Base-by-base conservation (phyloP, 1,284 basidiomycete species). In the Sphagnurus paluster region DNA sequence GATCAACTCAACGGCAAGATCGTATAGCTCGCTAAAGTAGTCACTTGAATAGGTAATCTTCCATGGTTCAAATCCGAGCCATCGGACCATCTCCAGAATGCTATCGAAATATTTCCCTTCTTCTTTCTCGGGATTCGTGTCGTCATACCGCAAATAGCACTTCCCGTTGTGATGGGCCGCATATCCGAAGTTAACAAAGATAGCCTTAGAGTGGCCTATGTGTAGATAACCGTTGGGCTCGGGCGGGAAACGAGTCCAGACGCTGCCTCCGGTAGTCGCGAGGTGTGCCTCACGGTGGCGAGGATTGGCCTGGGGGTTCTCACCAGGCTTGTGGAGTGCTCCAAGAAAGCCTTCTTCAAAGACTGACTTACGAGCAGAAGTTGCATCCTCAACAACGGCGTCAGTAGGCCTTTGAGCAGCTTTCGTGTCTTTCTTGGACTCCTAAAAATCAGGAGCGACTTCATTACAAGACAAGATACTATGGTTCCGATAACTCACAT, bases 1-100 rank as follows among this genome's bases (percentile, higher is more conserved):
- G 57, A 95, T 96, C 42, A 99, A 75, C 63, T 96, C 87, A n/a
- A 93, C 79, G 2, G 96, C 96, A 21, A 98, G 77, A 17, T 88
- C 86, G 63, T 96, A 91, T 16, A 99, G 73, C 62, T 85, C 71
- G 53, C 90, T 82, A 67, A 99, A 99, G 71, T 99, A 93, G 70
- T 99, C 97, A 62, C 93, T 96, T 41, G 96, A 98, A 69, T 99
- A 99, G 10, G 97, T 99, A 72, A 99, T 94, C 70, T 93, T 93
- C 90, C 91, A 98, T 4, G 97, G 97, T 67, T 99, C 95, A 60
- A 86, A 99, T 1, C 97, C 97, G 21, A 99, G 79, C 97, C 97
- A 99, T 54, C 95, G 80, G 38, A 99, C 80, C 54, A 88, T 93
- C 70, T 98, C 95, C 59, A 99, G 73, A 45, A 99, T 98, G 52